phyloP scores from a whole-genome alignment of 225 moss, liverwort and hornwort genomes.

The Physcomitrium patens region DNA sequence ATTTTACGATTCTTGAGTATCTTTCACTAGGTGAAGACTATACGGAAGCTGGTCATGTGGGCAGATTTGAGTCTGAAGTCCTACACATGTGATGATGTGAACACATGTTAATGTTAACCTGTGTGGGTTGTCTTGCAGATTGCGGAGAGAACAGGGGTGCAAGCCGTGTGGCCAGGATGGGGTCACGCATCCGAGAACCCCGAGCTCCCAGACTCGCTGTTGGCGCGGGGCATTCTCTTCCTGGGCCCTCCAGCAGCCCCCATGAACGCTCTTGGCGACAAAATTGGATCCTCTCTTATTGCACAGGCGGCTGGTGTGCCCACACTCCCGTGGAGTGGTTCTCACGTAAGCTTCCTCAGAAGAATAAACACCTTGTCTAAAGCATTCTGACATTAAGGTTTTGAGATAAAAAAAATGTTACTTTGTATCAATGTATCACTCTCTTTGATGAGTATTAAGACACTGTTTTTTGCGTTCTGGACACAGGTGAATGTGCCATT shows the following conservation, averaged over 20 bases:
- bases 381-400: too few species aligned
- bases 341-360: conserved; percentile 53
- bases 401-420: background rate
- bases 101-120: background rate
- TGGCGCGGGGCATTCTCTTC: conserved; percentile 78
- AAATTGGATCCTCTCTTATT: conserved; percentile 94
- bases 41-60: background rate
- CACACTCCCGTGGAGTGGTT: conserved; percentile 97
- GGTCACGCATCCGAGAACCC: conserved; percentile 95
- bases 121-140: conserved; percentile 50
- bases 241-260: conserved; percentile 94
- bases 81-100: background rate
- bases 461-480: background rate
- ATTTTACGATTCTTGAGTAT: background rate
- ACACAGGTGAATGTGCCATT: conserved; percentile 79
- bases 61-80: background rate
- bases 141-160: conserved; percentile 91
- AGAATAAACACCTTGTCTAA: too few species aligned
- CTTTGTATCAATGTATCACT: background rate
- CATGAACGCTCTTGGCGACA: conserved; percentile 97
- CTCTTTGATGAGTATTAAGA: conserved; percentile 14
- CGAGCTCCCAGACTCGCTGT: conserved; percentile 83
- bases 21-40: background rate
- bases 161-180: conserved; percentile 99
- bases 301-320: conserved; percentile 98